Base-by-base conservation (phyloP, 495 filamentous ascomycete species). In the Hypoxylon trugodes region DNA sequence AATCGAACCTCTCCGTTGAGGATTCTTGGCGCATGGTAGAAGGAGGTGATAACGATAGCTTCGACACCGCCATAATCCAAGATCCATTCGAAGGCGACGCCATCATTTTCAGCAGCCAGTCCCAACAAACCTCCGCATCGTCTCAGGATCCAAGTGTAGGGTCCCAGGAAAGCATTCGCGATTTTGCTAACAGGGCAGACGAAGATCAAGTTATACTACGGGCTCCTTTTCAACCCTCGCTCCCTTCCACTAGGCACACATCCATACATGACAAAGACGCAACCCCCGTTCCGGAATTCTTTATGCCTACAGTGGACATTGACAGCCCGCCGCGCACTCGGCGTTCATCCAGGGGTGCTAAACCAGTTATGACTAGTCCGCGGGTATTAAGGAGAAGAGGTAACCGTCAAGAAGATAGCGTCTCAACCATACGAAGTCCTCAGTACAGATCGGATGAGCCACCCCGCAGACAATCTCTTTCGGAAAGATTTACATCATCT, bases 1-100 rank as follows among this genome's bases (percentile, higher is more conserved):
- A 16, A 24, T 45, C 50, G 4, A 50, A 61, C 13, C 35, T 75
- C 18, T 69, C 72, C 12, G 72, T 79, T 16, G 76, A 76, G 57
- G 73, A 75, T 54, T 81, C 80, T 3, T 82, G 80, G 80, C 80
- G 80, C 59, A 73, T 82, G 72, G 78, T 82, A 15, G 79, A 82
- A 47, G 76, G 73, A 41, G 75, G 77, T 48, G 79, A 80, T 43
- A 80, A 82, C 56, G 79, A 82, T 54, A 80, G 77, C 53, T 80
- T 82, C 65, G 79, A 82, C 49, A 79, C 78, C 1, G 73, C 73
- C 4, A 72, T 80, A 25, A 48, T 74, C n/a, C 61, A 60, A 2
- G 65, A 72, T 41, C 40, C 77, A 9, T 69, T 72, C 47, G 77
- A 79, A 24, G 76, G 75, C 7, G 72, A 79, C 22, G 58, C 75